Conservation (phyloP, 2,329 filamentous ascomycete species). For the Fusarium sp. region DNA sequence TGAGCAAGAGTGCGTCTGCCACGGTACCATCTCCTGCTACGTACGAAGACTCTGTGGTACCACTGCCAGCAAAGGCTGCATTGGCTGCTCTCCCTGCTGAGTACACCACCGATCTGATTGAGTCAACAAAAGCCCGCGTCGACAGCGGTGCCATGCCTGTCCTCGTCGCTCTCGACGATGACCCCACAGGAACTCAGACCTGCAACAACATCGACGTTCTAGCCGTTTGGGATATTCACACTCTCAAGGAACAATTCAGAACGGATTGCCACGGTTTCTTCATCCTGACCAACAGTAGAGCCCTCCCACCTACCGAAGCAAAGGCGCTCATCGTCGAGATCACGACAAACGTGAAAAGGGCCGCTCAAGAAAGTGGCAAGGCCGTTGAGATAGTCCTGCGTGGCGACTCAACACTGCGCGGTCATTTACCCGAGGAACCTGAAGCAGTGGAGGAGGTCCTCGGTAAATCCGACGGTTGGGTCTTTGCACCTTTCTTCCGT, state of each 20-base stretch:
- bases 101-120: not conserved
- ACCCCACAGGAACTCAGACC: constrained; percentile 69
- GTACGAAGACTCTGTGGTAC: accelerated
- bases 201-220: constrained; percentile 65
- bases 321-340: not conserved
- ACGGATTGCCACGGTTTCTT: not conserved
- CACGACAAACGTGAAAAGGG: not conserved
- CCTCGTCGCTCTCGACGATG: constrained; percentile 57
- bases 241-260: constrained; percentile 41
- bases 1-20: not conserved
- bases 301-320: not conserved
- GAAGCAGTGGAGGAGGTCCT: not conserved
- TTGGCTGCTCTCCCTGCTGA: not conserved
- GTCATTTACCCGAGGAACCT: not conserved
- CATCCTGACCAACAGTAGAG: not conserved
- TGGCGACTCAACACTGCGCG: not conserved
- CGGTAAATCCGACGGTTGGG: not conserved
- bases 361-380: not conserved
- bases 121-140: not conserved
- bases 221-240: constrained; percentile 59
- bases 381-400: not conserved
- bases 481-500: not conserved
- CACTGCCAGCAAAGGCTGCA: not conserved
- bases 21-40: not conserved
- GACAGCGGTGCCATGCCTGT: not conserved